Conservation (phyloP, 2,329 filamentous ascomycete genomes). For the Cladophialophora exuberans region DNA sequence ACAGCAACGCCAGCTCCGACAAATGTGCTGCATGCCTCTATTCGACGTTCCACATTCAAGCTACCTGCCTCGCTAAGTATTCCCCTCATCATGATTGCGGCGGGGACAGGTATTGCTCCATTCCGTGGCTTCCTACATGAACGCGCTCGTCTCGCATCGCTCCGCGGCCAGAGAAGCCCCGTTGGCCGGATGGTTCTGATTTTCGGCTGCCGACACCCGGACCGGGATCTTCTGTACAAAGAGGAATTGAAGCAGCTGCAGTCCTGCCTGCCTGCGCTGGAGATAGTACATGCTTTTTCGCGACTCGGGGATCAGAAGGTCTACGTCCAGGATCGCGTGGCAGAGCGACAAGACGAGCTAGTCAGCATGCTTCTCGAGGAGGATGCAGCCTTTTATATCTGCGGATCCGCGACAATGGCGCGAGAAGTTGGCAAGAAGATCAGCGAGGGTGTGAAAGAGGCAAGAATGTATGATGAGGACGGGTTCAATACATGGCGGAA, state of each 20-base stretch:
- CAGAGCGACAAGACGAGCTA: not conserved
- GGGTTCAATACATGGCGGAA: slow-evolving; percentile 13
- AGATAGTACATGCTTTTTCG: slow-evolving; percentile 17
- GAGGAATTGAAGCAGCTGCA: slow-evolving; percentile 18
- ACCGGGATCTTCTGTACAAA: slow-evolving; percentile 43
- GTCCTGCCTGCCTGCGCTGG: not conserved
- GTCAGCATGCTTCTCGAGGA: slow-evolving; percentile 11
- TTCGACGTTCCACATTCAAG: slow-evolving; percentile 31
- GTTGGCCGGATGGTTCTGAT: slow-evolving; percentile 45
- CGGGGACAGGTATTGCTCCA: slow-evolving; percentile 36
- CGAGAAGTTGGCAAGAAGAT: slow-evolving; percentile 42
- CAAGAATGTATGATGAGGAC: not conserved
- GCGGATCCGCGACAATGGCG: slow-evolving; percentile 16
- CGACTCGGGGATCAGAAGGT: slow-evolving; percentile 6
- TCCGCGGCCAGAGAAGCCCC: not conserved
- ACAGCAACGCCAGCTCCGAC: not conserved
- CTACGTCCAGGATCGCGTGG: slow-evolving; percentile 15
- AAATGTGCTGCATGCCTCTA: slow-evolving; percentile 6
- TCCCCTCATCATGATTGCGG: slow-evolving; percentile 33
- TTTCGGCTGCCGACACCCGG: slow-evolving; percentile 45
- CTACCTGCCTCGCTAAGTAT: slow-evolving; percentile 31
- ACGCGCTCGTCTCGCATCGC: slow-evolving; percentile 13
- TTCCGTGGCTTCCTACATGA: slow-evolving; percentile 36
- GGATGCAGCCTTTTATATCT: slow-evolving; percentile 17
- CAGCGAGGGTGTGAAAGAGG: slow-evolving; percentile 35